These are phyloP conservation scores for Gaeumannomyces tritici DNA, from an alignment of 2,329 filamentous ascomycete genomes.

Conservation along the genomic window DNA sequence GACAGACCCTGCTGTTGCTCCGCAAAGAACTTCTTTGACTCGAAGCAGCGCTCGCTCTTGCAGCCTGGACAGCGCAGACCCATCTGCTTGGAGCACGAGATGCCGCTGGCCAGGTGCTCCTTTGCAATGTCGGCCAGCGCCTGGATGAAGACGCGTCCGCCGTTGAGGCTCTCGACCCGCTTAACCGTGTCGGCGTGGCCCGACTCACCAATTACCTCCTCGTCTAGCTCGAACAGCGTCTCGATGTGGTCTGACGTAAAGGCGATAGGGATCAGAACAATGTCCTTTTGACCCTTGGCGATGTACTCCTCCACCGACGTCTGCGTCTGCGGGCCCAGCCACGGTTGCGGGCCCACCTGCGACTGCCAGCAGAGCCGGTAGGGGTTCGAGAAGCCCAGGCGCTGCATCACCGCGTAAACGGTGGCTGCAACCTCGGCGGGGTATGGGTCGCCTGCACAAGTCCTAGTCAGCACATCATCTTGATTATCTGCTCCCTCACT, in stretches of 20 bases:
- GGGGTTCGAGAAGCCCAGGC: constrained; percentile 76
- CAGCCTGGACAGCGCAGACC: constrained; percentile 85
- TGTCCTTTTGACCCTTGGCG: constrained; percentile 80
- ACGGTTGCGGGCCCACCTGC: constrained; percentile 89
- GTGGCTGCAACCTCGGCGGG: constrained; percentile 93
- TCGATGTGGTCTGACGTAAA: constrained; percentile 99
- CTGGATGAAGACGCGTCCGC: constrained; percentile 79
- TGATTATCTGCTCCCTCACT: neutral
- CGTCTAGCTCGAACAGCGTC: constrained; percentile 86
- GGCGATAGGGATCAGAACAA: constrained; percentile 87
- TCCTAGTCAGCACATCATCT: constrained; percentile 15
- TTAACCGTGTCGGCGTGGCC: constrained; percentile 72
- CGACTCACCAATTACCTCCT: constrained; percentile 87
- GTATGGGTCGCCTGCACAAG: constrained; percentile 68
- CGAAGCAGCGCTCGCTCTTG: constrained; percentile 77
- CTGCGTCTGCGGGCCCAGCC: constrained; percentile 90
- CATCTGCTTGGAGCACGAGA: constrained; percentile 73
- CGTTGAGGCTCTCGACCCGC: constrained; percentile 86
- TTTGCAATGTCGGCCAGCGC: constrained; percentile 83
- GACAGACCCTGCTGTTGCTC: constrained; percentile 11
- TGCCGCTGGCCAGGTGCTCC: constrained; percentile 61
- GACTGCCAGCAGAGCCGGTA: constrained; percentile 97
- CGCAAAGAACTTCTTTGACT: constrained; percentile 62
- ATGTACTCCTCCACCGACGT: constrained; percentile 84
- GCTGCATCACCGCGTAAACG: constrained; percentile 92